A percentile compares a stretch with the other conserved stretches of the same genome.
phyloP scores from a whole-genome alignment of 257 asterid genomes.

The Primulina huaijiensis region DNA sequence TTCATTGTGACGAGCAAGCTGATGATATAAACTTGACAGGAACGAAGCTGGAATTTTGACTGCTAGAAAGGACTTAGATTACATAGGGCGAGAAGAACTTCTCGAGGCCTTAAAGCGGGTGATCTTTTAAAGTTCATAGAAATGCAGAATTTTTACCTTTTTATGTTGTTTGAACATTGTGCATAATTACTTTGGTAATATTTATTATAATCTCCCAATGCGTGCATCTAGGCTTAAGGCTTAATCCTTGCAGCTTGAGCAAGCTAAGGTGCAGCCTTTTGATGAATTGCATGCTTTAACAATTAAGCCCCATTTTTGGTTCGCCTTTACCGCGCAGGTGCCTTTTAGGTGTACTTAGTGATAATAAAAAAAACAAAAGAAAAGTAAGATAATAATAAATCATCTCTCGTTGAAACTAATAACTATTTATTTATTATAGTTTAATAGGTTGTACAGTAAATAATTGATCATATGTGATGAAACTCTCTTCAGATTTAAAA shows the following conservation, averaged over 20 bases:
- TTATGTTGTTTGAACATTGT: slow-evolving; percentile 4
- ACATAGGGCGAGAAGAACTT: slow-evolving; percentile 88
- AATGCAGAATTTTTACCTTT: slow-evolving; percentile 20
- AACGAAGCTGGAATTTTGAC: slow-evolving; percentile 98
- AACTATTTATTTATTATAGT: too few species aligned
- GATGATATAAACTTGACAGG: slow-evolving; percentile 52
- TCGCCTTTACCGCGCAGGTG: background rate
- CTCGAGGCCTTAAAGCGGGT: slow-evolving; percentile 98
- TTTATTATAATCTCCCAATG: background rate
- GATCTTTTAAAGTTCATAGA: slow-evolving; percentile 31
- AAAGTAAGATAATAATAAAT: too few species aligned
- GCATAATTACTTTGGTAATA: slow-evolving; percentile 11
- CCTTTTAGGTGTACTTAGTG: background rate
- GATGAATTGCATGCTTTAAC: too few species aligned
- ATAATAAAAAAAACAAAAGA: too few species aligned
- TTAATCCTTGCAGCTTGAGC: background rate
- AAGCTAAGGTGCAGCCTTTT: too few species aligned
- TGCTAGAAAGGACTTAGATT: slow-evolving; percentile 86
- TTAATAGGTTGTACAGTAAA: too few species aligned
- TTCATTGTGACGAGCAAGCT: slow-evolving; percentile 27
- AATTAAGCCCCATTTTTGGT: too few species aligned
- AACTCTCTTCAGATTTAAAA: too few species aligned
- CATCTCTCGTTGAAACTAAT: background rate
- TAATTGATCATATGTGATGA: too few species aligned
- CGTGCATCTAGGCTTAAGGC: background rate